Base-by-base conservation (phyloP, 345 rosid genomes). In the Sonneratia alba region DNA sequence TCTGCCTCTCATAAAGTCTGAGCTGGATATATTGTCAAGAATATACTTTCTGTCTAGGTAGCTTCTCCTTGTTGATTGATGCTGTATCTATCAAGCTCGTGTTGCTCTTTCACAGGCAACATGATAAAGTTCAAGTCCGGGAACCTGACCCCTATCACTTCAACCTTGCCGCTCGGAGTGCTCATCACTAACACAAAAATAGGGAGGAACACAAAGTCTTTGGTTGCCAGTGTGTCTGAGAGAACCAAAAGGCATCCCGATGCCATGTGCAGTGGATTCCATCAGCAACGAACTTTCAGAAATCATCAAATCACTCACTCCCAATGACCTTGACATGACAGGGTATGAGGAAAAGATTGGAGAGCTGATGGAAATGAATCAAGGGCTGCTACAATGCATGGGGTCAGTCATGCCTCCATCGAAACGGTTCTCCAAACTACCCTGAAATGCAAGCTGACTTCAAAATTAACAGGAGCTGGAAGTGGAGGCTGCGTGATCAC, bases 381-480 rank as follows among this genome's bases (percentile, higher is more conserved):
- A 96, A 78, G 98, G 98, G 32, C 72, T 96, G 71, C 95, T 96
- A 18, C 91, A 88, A 62, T 87, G 88, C 55, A 87, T 96, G 94
- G 99, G 32, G 97, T 96, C 67, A 91, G 95, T 79, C 97, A 92
- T 79, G 82, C 86, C 69, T 86, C 91, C 7, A 92, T 92, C 16
- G 95, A 96, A 75, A 81, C 88, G 42, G 90, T 96, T 74, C 87
- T 96, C 36, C 82, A 74, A 56, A 88, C 90, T 40, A 89, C 96
- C 19, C 72, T 83, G 53, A 90, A 90, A 77, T 90, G 89, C 81
- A 92, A 91, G 73, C 83, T 96, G 72, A 73, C 91, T 70, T 88
- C 99, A 40, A 96, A 92, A 80, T 77, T 96, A 71, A 92, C 99
- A 0, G 99, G 98, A 77, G 99, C 96, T 70, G 99, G 99, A 8